Evolutionary conservation across 2,329 filamentous ascomycete species (phyloP).

Genomic region (Didymella glomerata): DNA sequence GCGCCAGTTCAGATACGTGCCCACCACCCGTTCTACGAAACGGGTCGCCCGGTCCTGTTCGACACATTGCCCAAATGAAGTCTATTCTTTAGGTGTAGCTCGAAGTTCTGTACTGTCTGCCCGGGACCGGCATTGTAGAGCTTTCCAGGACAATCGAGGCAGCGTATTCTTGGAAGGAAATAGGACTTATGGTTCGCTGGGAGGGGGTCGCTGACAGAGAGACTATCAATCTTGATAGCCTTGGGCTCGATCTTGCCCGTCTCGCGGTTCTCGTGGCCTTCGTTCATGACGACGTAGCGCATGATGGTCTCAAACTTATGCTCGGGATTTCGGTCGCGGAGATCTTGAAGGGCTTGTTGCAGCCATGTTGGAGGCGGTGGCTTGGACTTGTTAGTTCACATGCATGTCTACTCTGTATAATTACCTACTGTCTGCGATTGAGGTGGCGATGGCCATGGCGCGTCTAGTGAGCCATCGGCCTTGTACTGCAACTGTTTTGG

Average conservation of each 20-base stretch:
- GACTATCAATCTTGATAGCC: slow-evolving; percentile 64
- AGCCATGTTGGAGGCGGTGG: slow-evolving; percentile 91
- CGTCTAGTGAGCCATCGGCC: slow-evolving; percentile 69
- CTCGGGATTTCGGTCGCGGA: slow-evolving; percentile 75
- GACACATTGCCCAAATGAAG: slow-evolving; percentile 63
- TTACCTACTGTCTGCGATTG: slow-evolving; percentile 70
- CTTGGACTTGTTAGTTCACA: slow-evolving; percentile 57
- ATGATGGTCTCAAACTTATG: slow-evolving; percentile 90
- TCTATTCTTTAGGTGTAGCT: slow-evolving; percentile 88
- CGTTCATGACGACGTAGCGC: slow-evolving; percentile 86
- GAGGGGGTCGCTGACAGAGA: slow-evolving; percentile 58
- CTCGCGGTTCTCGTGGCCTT: slow-evolving; percentile 51
- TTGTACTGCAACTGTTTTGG: slow-evolving; percentile 49
- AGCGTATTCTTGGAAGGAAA: slow-evolving; percentile 89
- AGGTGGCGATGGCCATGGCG: slow-evolving; percentile 65
- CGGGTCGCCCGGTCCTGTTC: slow-evolving; percentile 39
- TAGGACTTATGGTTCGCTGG: slow-evolving; percentile 76
- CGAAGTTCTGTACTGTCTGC: slow-evolving; percentile 87
- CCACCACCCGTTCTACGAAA: slow-evolving; percentile 8
- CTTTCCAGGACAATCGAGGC: slow-evolving; percentile 91
- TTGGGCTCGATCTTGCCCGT: slow-evolving; percentile 62
- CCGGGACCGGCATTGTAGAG: slow-evolving; percentile 90
- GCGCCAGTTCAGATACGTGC: not conserved
- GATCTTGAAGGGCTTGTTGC: slow-evolving; percentile 71
- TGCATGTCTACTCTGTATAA: not conserved